Evolutionary conservation across 305 asterid genomes (phyloP).

Genomic region (Rubia peregrina): DNA sequence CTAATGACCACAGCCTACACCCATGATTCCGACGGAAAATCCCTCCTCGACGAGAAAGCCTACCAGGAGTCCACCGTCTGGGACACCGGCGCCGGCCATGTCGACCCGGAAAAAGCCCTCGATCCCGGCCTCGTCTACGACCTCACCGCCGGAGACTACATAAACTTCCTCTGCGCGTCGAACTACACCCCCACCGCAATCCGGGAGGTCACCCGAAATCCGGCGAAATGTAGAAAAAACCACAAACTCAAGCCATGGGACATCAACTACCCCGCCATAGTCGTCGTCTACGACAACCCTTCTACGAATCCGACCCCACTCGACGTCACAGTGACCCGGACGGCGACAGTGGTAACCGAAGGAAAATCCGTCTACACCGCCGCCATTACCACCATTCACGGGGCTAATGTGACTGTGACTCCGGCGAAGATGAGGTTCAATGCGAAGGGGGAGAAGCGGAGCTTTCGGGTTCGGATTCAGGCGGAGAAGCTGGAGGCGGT

Average conservation of each 20-base stretch:
- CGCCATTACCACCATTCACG: slow-evolving; percentile 33
- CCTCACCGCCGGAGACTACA: slow-evolving; percentile 33
- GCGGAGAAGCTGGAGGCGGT: slow-evolving; percentile 35
- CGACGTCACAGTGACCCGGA: slow-evolving; percentile 33
- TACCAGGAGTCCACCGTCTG: slow-evolving; percentile 38
- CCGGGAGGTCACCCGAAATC: slow-evolving; percentile 29
- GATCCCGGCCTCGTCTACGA: slow-evolving; percentile 80
- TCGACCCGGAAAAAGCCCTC: slow-evolving; percentile 56
- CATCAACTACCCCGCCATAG: slow-evolving; percentile 63
- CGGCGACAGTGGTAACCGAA: slow-evolving; percentile 47
- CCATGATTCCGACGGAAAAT: slow-evolving; percentile 33
- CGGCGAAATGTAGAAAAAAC: slow-evolving; percentile 26
- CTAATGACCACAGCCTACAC: slow-evolving; percentile 74
- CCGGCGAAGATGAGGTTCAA: slow-evolving; percentile 44
- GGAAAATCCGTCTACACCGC: slow-evolving; percentile 26
- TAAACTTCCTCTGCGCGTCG: slow-evolving; percentile 59
- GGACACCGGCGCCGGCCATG: slow-evolving; percentile 77
- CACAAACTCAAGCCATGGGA: slow-evolving; percentile 46
- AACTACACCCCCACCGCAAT: slow-evolving; percentile 36
- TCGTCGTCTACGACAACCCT: slow-evolving; percentile 36
- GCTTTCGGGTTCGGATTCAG: slow-evolving; percentile 39
- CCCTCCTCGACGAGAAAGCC: slow-evolving; percentile 48
- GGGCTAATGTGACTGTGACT: slow-evolving; percentile 31
- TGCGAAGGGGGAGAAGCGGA: slow-evolving; percentile 35
- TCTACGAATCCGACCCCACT: neutral